Percentiles rank a stretch among this genome's conserved stretches.
Evolutionary conservation across 148 eudicot genomes (phyloP).

Genomic region (Nepenthes gracilis): DNA sequence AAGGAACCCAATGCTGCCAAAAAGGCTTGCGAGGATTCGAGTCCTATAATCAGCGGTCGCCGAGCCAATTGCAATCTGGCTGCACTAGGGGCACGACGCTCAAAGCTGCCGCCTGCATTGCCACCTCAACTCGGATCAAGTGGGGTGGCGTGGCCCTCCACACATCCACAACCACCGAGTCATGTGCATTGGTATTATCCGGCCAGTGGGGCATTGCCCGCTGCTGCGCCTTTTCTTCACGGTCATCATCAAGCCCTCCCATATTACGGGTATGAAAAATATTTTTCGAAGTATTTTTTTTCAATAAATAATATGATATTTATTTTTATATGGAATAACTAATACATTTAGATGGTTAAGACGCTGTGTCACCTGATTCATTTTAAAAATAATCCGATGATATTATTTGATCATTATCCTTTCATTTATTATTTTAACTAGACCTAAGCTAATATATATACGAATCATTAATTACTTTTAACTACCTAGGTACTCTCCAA

Average conservation of each 20-base stretch:
- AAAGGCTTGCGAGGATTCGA: slow-evolving; percentile 36
- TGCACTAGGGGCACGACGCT: slow-evolving; percentile 17
- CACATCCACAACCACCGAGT: background rate
- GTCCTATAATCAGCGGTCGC: slow-evolving; percentile 44
- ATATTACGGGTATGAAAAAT: background rate
- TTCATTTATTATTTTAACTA: background rate
- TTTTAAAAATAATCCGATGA: background rate
- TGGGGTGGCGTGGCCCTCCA: background rate
- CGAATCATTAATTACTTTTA: background rate
- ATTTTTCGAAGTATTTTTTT: too few species aligned
- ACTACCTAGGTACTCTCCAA: background rate
- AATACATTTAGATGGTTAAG: too few species aligned
- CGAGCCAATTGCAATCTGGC: slow-evolving; percentile 49
- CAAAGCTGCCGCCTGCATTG: background rate
- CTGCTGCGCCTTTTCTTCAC: background rate
- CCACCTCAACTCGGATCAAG: background rate
- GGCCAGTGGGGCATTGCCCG: background rate
- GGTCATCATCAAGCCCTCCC: background rate
- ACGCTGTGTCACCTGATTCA: too few species aligned
- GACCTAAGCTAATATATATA: background rate
- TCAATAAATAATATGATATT: too few species aligned
- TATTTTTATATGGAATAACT: too few species aligned
- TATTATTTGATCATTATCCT: background rate
- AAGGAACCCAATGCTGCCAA: slow-evolving; percentile 38
- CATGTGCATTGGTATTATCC: background rate